Base-by-base conservation (phyloP, 768 basidiomycete genomes). In the Mycena rosella region DNA sequence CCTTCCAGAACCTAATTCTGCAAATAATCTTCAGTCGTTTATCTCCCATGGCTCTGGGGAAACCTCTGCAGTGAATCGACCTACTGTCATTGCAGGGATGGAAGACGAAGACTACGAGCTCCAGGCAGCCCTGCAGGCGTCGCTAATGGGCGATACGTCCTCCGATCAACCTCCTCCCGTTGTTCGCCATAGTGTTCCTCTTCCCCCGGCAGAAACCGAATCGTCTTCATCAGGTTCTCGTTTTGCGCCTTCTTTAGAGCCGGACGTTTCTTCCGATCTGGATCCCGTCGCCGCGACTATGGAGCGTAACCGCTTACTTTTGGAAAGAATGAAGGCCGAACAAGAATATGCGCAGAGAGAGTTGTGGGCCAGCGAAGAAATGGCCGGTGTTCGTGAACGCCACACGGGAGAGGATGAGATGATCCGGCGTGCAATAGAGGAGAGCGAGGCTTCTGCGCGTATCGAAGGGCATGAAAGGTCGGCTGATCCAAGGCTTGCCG, bases 91-190 rank as follows among this genome's bases (percentile, higher is more conserved):
- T 2, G 80, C 80, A 45, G 86, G 82, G 3, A 79, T 92, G 49
- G 95, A 93, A 65, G 92, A 95, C 69, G 95, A 96, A 74, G 96
- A 98, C 76, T 86, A 89, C 72, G 93, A 95, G 64, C 86, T 97
- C 3, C 96, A 98, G 76, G 92, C 89, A 7, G 96, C 93, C 0
- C 81, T 96, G 54, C 94, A 94, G 73, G 95, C 94, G 3, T 96
- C 94, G 5, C 79, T 96, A 47, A 81, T 82, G 74, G 77, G 70
- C 26, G 65, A 70, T 58, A 60, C 57, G 58, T 65, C 72, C 66
- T 45, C 42, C 42, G 32, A 59, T 47, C 76, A 20, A 62, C 74
- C 73, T 61, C 79, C 63, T 59, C 78, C 62, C 64, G 75, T 73
- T 72, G 63, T 58, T 60, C 79, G 40, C 67, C 78, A 65, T 64